Percentiles rank a stretch among this genome's conserved stretches.
phyloP scores from a whole-genome alignment of 139 green algal genomes.

The Coelastrella sp. region DNA sequence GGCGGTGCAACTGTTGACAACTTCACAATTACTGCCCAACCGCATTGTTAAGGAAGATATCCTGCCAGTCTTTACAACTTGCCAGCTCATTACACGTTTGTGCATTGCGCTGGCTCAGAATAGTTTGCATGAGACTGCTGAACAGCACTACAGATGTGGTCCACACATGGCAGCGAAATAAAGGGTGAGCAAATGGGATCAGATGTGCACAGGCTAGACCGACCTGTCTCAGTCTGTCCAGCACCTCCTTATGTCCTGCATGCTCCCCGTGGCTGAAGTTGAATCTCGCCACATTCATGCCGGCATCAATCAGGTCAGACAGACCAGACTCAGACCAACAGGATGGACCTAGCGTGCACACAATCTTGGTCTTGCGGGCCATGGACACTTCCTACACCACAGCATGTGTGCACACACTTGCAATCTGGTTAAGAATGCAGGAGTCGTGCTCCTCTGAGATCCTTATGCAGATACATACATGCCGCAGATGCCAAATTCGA shows the following conservation, averaged over 20 bases:
- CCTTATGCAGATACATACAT: background rate
- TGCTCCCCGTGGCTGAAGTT: constrained; percentile 91
- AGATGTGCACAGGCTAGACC: too few species aligned
- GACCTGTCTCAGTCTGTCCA: constrained; percentile 62
- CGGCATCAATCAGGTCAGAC: constrained; percentile 68
- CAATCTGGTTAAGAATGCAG: background rate
- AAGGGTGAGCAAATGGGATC: too few species aligned
- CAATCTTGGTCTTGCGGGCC: constrained; percentile 83
- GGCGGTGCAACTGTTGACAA: too few species aligned
- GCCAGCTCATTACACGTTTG: too few species aligned
- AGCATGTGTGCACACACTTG: background rate
- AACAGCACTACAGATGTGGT: too few species aligned
- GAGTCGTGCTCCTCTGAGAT: background rate
- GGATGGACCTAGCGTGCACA: constrained; percentile 80
- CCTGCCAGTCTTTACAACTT: too few species aligned
- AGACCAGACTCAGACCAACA: constrained; percentile 72
- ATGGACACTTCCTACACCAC: constrained; percentile 51
- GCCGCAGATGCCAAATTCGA: too few species aligned
- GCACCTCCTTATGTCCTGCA: constrained; percentile 71
- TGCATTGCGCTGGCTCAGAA: too few species aligned
- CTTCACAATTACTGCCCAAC: too few species aligned
- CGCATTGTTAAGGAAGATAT: too few species aligned
- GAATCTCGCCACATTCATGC: constrained; percentile 84
- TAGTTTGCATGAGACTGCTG: too few species aligned
- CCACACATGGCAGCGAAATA: too few species aligned